A percentile compares a stretch with the other conserved stretches of the same genome.
phyloP scores from a whole-genome alignment of 208 protist species.

The Leptomonas pyrrhocoris region DNA sequence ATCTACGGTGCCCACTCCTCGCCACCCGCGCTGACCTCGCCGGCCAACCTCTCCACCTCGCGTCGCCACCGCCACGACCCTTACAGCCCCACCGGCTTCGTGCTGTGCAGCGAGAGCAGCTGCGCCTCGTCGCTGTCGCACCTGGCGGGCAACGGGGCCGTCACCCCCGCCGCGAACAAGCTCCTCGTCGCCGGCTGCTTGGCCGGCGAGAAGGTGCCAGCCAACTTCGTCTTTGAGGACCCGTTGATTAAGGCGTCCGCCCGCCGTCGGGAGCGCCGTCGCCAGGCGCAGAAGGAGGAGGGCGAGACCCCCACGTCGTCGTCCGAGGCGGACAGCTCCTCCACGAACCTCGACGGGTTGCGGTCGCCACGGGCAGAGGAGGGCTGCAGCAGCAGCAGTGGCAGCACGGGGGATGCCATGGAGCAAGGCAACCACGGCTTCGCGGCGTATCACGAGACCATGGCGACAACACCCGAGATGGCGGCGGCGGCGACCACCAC shows the following conservation, averaged over 20 bases:
- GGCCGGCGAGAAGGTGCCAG: slow-evolving; percentile 14
- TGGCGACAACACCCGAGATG: too few species aligned
- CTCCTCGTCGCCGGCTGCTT: slow-evolving; percentile 5
- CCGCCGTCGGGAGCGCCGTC: slow-evolving; percentile 24
- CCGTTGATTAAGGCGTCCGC: slow-evolving; percentile 30
- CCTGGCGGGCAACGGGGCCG: not conserved
- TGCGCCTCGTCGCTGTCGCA: slow-evolving; percentile 21
- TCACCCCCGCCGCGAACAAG: slow-evolving; percentile 7
- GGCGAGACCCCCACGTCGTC: slow-evolving; percentile 1
- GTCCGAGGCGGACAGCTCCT: not conserved
- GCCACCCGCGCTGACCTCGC: slow-evolving; percentile 5
- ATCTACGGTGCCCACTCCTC: not conserved
- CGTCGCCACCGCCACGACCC: slow-evolving; percentile 32
- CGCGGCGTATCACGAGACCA: not conserved
- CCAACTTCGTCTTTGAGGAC: slow-evolving; percentile 27
- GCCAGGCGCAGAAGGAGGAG: slow-evolving; percentile 6
- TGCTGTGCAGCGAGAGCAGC: slow-evolving; percentile 25
- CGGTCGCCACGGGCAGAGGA: not conserved
- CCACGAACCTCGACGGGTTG: not conserved
- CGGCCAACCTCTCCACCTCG: slow-evolving; percentile 6
- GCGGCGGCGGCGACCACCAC: not conserved
- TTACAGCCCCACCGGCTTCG: slow-evolving; percentile 27
- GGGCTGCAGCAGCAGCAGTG: not conserved
- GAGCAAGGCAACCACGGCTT: not conserved
- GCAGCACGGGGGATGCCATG: not conserved